Evolutionary conservation across 495 filamentous ascomycete genomes (phyloP), one percentile per base, ranked within the genome.

Genomic region (Penicillium turbatum): DNA sequence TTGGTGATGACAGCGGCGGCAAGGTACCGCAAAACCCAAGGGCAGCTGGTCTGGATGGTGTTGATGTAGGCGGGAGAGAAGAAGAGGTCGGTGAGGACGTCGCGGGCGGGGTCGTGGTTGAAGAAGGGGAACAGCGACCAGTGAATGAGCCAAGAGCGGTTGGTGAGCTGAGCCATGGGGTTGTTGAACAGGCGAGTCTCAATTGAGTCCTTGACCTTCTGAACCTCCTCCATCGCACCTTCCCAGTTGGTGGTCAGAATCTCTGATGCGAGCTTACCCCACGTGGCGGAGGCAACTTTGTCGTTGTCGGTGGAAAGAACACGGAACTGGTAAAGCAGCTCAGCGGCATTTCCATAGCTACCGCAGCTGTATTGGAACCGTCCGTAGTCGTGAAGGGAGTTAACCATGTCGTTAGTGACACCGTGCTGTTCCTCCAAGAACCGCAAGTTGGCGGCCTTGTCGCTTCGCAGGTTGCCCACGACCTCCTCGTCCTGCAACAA

Each of bases 51-150:
- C 77, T 98, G 93, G 69, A 98, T 97, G 60, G 92, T 96, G 81
- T 97, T 97, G 80, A 98, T 97, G 79, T 89, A 98, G 59, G 86
- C 78, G 48, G 90, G 86, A 61, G 86, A 93, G 82, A 97, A 97
- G 82, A 97, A 92, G 57, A 97, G 83, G 59, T 98, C 93, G 72
- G 91, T 88, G 60, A 97, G 81, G 58, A 79, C 82, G 58, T 98
- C 93, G 57, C 90, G 87, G 49, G 92, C 89, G 59, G 88, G 81
- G 66, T 95, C 92, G 74, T 92, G 85, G 81, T 97, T 96, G 83
- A 97, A 98, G 79, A 96, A 92, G 50, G 95, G 93, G 82, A 97
- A 98, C 52, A 98, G 83, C 37, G 87, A 85, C 93, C 93, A 98
- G 85, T 97, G 95, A 66, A 96, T 88, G 61, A 98, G 81, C 89